A percentile compares a stretch with the other conserved stretches of the same genome.
Evolutionary conservation across 1,284 basidiomycete species (phyloP).

Genomic region (Tremellales sp.): DNA sequence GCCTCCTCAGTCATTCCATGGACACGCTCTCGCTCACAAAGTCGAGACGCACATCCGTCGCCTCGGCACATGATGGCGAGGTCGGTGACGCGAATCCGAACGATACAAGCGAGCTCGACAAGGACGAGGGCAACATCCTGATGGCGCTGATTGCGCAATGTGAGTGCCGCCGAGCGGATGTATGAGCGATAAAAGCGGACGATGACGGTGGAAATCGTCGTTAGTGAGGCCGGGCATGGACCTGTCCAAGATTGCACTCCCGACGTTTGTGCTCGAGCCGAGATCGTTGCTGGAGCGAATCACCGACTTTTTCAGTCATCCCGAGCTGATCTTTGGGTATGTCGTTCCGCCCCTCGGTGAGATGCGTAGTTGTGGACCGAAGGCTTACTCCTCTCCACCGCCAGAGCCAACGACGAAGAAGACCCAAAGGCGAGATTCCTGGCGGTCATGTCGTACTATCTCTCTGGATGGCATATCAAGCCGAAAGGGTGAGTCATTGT

Average conservation of each 20-base stretch:
- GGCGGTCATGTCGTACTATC: conserved; percentile 87
- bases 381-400: background rate
- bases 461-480: conserved; percentile 99
- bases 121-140: conserved; percentile 49
- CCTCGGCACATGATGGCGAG: conserved; percentile 11
- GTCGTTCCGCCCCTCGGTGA: background rate
- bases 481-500: conserved; percentile 65
- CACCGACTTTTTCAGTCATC: conserved; percentile 98
- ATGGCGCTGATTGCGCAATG: conserved; percentile 46
- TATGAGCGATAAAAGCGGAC: background rate
- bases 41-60: conserved; percentile 15
- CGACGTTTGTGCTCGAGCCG: conserved; percentile 91
- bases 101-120: conserved; percentile 46
- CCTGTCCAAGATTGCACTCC: conserved; percentile 85
- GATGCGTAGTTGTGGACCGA: background rate
- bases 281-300: conserved; percentile 86
- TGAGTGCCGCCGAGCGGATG: conserved; percentile 24
- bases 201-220: background rate
- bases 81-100: conserved; percentile 39
- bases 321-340: conserved; percentile 80
- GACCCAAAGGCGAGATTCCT: conserved; percentile 89
- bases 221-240: conserved; percentile 90
- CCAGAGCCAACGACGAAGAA: conserved; percentile 46
- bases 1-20: conserved; percentile 29
- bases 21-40: conserved; percentile 24